Base-by-base conservation (phyloP, 106 monocot genomes). In the Iris macrosiphon region DNA sequence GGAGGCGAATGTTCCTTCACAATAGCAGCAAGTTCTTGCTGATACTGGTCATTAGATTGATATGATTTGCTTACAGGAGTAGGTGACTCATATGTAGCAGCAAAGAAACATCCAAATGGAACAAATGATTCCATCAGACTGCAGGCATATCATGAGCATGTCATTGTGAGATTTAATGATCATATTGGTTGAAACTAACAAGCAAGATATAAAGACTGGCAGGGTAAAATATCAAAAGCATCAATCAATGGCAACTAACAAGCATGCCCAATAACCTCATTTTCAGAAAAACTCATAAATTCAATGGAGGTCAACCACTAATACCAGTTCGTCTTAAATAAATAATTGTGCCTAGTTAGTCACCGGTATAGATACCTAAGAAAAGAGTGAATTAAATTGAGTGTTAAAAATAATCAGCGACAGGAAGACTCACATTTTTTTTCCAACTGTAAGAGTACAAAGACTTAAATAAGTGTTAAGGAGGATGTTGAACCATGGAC, bases 81-180 rank as follows among this genome's bases (percentile, higher is more conserved):
- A 13, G 55, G 62, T 22, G 76, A 49, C 19, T 79, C 79, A 50
- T 47, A 67, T 41, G 65, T 12, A 52, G 64, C 40, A 40, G 76
- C 59, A 28, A 77, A 70, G 59, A 80, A 70, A n/a, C 85, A 80
- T 6, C 85, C 85, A 55, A 86, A 73, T 22, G 85, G 85, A 49
- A 71, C 80, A 67, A 77, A 80, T 16, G 81, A 80, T 37, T 77
- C 70, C 69, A 67, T 66, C 52, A 77, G 67, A 55, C 79, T 79
- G 74, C 23, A 61, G 7, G 14, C 45, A 72, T 31, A 18, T 64
- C 47, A 63, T 59, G 13, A 67, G 15, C 15, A 71, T 15, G n/a
- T 2, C 2, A 17, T 32, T 19, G 13, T 54, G 31, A 54, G 28
- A 9, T 47, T 47, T 25, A 13, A 27, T 29, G 15, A 29, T 28